phyloP scores from a whole-genome alignment of 768 basidiomycete genomes.

The Mycena epipterygia region DNA sequence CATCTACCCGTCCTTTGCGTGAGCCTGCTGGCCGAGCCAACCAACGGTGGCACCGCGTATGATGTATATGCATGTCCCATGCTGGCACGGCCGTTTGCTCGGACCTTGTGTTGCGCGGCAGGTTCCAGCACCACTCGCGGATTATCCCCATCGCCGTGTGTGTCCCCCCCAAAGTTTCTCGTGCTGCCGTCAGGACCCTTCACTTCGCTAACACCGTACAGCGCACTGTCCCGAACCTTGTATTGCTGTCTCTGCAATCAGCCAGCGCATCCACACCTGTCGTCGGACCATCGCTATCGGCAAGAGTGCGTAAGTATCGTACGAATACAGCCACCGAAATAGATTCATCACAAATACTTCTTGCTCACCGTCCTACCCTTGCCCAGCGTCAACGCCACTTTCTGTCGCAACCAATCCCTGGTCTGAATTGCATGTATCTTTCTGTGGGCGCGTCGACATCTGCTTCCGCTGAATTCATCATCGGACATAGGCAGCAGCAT shows the following conservation, averaged over 20 bases:
- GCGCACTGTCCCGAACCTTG: constrained; percentile 11
- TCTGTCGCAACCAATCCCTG: background rate
- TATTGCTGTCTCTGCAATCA: constrained; percentile 14
- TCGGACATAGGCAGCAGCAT: constrained; percentile 4
- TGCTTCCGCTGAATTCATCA: background rate
- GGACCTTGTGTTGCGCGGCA: constrained; percentile 13
- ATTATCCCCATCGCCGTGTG: constrained; percentile 23
- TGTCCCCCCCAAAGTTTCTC: constrained; percentile 4
- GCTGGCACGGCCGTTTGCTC: constrained; percentile 11
- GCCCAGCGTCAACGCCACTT: constrained; percentile 12
- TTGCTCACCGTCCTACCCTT: constrained; percentile 3
- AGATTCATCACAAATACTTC: background rate
- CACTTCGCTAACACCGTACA: background rate
- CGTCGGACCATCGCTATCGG: constrained; percentile 16
- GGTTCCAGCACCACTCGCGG: constrained; percentile 9
- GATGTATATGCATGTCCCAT: background rate
- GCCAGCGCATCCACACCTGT: constrained; percentile 16
- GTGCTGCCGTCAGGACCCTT: constrained; percentile 26
- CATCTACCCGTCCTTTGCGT: background rate
- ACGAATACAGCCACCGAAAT: background rate
- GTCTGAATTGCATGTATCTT: background rate
- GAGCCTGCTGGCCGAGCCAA: background rate
- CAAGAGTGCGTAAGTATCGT: background rate
- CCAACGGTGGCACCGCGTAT: constrained; percentile 7
- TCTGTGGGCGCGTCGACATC: background rate